phyloP scores from a whole-genome alignment of 148 eudicot genomes.

The Mesembryanthemum crystallinum region DNA sequence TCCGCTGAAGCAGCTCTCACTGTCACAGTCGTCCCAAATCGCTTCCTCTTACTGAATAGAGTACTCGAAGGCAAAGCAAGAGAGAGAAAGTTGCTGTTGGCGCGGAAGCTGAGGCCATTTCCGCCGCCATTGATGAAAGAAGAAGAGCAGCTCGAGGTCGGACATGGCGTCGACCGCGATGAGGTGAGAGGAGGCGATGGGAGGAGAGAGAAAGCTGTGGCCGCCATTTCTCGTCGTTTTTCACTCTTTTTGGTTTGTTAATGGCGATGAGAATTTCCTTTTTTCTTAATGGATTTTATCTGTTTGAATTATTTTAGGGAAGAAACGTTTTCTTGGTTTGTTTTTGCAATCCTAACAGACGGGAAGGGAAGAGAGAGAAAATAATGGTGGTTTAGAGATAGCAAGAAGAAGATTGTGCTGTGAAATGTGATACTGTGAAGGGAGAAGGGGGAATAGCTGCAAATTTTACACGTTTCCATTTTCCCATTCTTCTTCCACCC shows the following conservation, averaged over 20 bases:
- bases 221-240: conserved; percentile 26
- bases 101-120: conserved; percentile 21
- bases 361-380: neutral
- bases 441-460: neutral
- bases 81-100: conserved; percentile 21
- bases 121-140: conserved; percentile 31
- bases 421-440: neutral
- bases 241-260: neutral
- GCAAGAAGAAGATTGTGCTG: conserved; percentile 13
- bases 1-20: conserved; percentile 65
- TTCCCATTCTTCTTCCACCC: neutral
- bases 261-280: no score
- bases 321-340: neutral
- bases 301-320: no score
- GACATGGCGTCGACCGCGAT: neutral
- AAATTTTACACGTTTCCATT: conserved; percentile 3
- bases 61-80: conserved; percentile 22
- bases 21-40: conserved; percentile 28
- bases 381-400: conserved; percentile 4
- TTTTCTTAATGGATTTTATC: no score
- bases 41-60: conserved; percentile 33
- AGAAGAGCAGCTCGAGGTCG: conserved; percentile 19
- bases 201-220: conserved; percentile 34
- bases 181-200: conserved; percentile 13
- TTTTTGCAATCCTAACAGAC: neutral